phyloP scores from a whole-genome alignment of 305 asterid genomes.

The Striga hermonthica region DNA sequence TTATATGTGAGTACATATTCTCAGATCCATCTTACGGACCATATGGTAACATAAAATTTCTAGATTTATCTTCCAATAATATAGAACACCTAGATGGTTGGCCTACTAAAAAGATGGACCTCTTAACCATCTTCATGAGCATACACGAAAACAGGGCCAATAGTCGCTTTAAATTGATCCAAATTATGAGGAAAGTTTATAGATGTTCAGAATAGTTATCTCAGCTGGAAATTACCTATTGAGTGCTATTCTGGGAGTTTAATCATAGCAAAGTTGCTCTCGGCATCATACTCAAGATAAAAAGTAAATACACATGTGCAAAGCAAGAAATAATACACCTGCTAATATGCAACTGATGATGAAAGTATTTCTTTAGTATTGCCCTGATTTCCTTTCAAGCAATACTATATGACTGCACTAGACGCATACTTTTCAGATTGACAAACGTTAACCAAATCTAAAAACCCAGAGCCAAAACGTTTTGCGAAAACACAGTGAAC shows the following conservation, averaged over 20 bases:
- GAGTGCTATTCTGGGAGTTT: no score
- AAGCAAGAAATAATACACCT: neutral
- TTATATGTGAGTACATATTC: no score
- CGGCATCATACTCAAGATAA: neutral
- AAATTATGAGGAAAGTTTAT: no score
- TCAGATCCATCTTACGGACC: no score
- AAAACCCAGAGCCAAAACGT: neutral
- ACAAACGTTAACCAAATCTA: neutral
- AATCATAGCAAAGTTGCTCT: no score
- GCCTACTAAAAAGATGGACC: neutral
- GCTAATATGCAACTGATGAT: neutral
- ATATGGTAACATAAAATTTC: neutral
- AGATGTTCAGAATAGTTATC: no score
- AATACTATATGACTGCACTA: neutral
- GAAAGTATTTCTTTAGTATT: neutral
- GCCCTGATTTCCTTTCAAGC: neutral
- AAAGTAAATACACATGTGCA: neutral
- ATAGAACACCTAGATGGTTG: constrained; percentile 12
- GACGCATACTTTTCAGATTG: neutral
- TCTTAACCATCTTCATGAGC: neutral
- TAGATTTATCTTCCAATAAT: neutral
- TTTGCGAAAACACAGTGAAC: neutral
- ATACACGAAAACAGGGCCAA: neutral
- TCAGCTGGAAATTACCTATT: no score
- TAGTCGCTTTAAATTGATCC: neutral